phyloP scores from a whole-genome alignment of 2,329 filamentous ascomycete genomes.

The Monosporascus ibericus region DNA sequence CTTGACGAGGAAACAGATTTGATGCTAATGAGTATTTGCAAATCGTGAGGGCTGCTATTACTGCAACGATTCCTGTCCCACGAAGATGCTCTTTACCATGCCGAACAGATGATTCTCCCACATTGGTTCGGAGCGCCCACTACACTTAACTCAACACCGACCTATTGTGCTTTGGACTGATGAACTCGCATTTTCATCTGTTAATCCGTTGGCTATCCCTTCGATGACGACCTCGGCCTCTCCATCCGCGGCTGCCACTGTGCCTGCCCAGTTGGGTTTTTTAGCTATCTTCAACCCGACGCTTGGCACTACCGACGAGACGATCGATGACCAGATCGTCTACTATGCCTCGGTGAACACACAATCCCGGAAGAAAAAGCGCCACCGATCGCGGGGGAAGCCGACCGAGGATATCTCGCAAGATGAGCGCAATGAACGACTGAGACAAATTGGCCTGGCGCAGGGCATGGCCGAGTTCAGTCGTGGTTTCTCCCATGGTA shows the following conservation, averaged over 20 bases:
- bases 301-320: conserved; percentile 55
- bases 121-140: too few relatives aligned
- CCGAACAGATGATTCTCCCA: background rate
- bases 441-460: conserved; percentile 89
- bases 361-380: conserved; percentile 23
- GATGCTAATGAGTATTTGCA: too few relatives aligned
- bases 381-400: conserved; percentile 35
- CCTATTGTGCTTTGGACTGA: too few relatives aligned
- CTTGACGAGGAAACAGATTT: too few relatives aligned
- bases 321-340: conserved; percentile 75
- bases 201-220: too few relatives aligned
- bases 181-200: too few relatives aligned
- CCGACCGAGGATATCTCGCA: conserved; percentile 41
- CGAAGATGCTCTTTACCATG: background rate
- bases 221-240: conserved; percentile 15
- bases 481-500: conserved; percentile 74
- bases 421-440: conserved; percentile 74
- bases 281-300: conserved; percentile 93
- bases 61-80: too few relatives aligned
- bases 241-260: conserved; percentile 30
- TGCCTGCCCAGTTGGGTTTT: conserved; percentile 82
- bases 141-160: too few relatives aligned
- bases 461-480: conserved; percentile 96
- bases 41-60: too few relatives aligned
- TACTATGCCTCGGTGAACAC: conserved; percentile 72